Percentiles rank a stretch among this genome's conserved stretches.
These are phyloP conservation scores for Conticribra weissflogii DNA, from an alignment of 108 stramenopile genomes.

Conservation along the genomic window DNA sequence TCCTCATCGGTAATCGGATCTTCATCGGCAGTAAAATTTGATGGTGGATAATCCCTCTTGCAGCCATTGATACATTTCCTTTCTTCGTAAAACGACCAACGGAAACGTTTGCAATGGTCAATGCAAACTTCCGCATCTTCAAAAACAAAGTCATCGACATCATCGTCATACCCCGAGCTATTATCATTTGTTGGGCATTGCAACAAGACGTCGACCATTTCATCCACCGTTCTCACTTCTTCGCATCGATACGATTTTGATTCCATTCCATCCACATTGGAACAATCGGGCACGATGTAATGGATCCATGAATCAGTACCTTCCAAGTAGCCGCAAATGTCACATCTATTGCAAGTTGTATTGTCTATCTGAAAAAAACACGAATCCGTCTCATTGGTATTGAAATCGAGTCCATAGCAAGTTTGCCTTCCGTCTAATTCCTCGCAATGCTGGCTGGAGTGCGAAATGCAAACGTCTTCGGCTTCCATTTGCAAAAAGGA, in stretches of 20 bases:
- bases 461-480: background rate
- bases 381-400: background rate
- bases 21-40: no score
- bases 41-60: no score
- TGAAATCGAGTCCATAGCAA: background rate
- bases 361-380: background rate
- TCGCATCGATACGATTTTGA: background rate
- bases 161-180: background rate
- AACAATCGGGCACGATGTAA: background rate
- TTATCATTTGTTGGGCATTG: background rate
- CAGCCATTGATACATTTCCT: no score
- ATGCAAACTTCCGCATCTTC: no score
- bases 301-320: background rate
- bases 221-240: background rate
- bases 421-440: background rate
- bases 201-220: background rate
- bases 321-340: background rate
- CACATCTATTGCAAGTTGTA: background rate
- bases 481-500: background rate
- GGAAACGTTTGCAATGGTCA: no score
- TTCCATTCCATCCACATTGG: background rate
- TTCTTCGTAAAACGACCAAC: no score
- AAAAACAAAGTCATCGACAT: background rate
- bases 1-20: no score
- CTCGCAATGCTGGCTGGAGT: background rate